phyloP scores from a whole-genome alignment of 805 yeast species.

The Wickerhamiella australiensis region DNA sequence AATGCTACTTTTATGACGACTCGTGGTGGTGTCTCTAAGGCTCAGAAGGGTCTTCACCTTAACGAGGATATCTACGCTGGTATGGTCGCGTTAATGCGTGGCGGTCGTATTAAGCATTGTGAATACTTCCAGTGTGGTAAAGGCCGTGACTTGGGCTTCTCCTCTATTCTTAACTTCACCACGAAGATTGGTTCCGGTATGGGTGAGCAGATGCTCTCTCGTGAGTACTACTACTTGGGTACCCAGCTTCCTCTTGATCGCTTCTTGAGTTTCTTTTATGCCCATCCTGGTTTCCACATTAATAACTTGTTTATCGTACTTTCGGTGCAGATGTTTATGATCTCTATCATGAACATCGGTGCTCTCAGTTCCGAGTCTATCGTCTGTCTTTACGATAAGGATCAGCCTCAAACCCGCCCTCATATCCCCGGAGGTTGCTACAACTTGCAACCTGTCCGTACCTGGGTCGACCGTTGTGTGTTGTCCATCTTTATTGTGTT shows the following conservation, averaged over 20 bases:
- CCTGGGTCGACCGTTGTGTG: conserved; percentile 84
- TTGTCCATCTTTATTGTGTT: conserved; percentile 85
- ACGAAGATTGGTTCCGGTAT: conserved; percentile 96
- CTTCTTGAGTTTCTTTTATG: conserved; percentile 85
- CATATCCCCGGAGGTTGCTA: conserved; percentile 75
- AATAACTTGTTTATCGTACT: conserved; percentile 79
- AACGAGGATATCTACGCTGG: conserved; percentile 97
- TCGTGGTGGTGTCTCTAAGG: conserved; percentile 90
- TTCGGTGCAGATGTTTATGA: conserved; percentile 78
- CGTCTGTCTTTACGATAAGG: conserved; percentile 50
- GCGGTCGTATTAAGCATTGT: conserved; percentile 90
- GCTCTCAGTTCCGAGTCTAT: conserved; percentile 63
- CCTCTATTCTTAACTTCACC: conserved; percentile 83
- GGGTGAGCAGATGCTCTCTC: conserved; percentile 90
- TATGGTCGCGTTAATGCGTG: conserved; percentile 76
- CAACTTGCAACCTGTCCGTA: conserved; percentile 69
- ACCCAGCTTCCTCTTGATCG: conserved; percentile 81
- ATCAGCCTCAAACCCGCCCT: conserved; percentile 60
- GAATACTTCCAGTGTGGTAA: conserved; percentile 95
- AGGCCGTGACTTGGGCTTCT: conserved; percentile 90
- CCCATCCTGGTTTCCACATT: conserved; percentile 93
- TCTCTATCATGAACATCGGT: conserved; percentile 68
- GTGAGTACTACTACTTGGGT: conserved; percentile 86
- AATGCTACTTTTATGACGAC: conserved; percentile 88
- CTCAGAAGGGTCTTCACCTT: conserved; percentile 83